Percentiles rank a stretch among this genome's conserved stretches.
These are phyloP conservation scores for Exophiala sideris DNA, from an alignment of 2,329 filamentous ascomycete species.

Conservation along the genomic window DNA sequence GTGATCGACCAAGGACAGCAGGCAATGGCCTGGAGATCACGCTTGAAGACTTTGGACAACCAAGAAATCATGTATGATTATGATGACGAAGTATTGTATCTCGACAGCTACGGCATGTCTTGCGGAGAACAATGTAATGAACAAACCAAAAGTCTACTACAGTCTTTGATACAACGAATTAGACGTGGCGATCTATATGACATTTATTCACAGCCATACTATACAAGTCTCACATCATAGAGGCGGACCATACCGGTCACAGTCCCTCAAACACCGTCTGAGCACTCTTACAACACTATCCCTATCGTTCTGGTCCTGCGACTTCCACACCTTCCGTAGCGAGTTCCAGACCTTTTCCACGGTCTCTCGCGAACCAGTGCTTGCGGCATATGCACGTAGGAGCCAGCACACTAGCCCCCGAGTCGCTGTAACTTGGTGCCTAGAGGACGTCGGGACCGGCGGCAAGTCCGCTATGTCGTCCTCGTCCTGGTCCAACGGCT, in stretches of 20 bases:
- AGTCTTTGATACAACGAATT: too few species aligned
- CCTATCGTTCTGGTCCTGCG: conserved; percentile 26
- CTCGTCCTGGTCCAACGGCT: background rate
- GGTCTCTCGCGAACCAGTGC: conserved; percentile 21
- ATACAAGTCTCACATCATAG: conserved; percentile 3
- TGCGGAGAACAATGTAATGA: too few species aligned
- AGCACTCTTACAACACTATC: conserved; percentile 25
- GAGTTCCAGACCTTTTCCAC: conserved; percentile 26
- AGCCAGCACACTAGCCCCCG: conserved; percentile 27
- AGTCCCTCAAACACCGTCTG: conserved; percentile 25
- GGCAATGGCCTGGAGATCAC: too few species aligned
- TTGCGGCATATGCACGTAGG: conserved; percentile 24
- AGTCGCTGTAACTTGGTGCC: conserved; percentile 20
- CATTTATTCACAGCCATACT: too few species aligned
- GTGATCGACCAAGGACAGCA: too few species aligned
- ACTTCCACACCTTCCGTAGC: conserved; percentile 25
- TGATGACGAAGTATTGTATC: too few species aligned
- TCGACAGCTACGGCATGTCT: too few species aligned
- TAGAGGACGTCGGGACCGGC: conserved; percentile 6
- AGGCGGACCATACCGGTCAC: conserved; percentile 25
- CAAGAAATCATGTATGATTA: too few species aligned
- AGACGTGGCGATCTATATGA: too few species aligned
- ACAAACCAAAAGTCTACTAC: too few species aligned
- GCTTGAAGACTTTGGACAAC: too few species aligned
- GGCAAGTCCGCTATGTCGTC: background rate